Percentiles rank a stretch among this genome's conserved stretches.
Conservation (phyloP, 2,329 filamentous ascomycete genomes). For the Trematosphaeria pertusa region DNA sequence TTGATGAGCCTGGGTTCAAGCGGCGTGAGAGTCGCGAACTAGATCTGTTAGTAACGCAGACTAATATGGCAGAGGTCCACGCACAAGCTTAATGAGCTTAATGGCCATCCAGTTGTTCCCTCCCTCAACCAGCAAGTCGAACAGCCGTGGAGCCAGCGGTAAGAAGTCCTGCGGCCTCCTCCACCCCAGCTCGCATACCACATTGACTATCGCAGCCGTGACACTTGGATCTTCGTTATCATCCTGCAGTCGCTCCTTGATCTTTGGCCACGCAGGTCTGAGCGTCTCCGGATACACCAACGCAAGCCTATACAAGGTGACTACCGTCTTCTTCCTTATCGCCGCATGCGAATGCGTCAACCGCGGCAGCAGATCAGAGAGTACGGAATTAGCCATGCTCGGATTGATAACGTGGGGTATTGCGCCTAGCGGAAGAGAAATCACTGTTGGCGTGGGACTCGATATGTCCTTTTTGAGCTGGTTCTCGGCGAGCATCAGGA, state of each 20-base stretch:
- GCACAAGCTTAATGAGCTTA: slow-evolving; percentile 93
- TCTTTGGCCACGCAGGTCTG: slow-evolving; percentile 93
- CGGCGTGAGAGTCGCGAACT: slow-evolving; percentile 95
- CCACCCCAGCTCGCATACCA: slow-evolving; percentile 95
- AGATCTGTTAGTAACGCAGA: slow-evolving; percentile 10
- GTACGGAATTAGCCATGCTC: slow-evolving; percentile 86
- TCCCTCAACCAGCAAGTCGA: slow-evolving; percentile 88
- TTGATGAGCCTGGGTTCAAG: slow-evolving; percentile 89
- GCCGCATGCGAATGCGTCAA: slow-evolving; percentile 84
- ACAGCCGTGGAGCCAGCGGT: slow-evolving; percentile 86
- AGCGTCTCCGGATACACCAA: slow-evolving; percentile 96
- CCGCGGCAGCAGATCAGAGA: slow-evolving; percentile 85
- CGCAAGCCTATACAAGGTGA: slow-evolving; percentile 90
- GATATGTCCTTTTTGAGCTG: slow-evolving; percentile 92
- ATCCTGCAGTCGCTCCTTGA: slow-evolving; percentile 92
- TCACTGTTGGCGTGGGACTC: slow-evolving; percentile 74
- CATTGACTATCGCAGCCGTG: slow-evolving; percentile 94
- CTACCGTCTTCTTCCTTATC: slow-evolving; percentile 94
- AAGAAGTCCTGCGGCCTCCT: slow-evolving; percentile 92
- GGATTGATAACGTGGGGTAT: slow-evolving; percentile 96
- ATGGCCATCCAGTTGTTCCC: slow-evolving; percentile 99
- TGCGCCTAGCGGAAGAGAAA: slow-evolving; percentile 84
- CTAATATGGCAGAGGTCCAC: slow-evolving; percentile 33
- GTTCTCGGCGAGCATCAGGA: slow-evolving; percentile 97
- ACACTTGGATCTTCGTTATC: slow-evolving; percentile 89